These are phyloP conservation scores for Penicillium sp. DNA, from an alignment of 2,329 filamentous ascomycete genomes.

Conservation along the genomic window DNA sequence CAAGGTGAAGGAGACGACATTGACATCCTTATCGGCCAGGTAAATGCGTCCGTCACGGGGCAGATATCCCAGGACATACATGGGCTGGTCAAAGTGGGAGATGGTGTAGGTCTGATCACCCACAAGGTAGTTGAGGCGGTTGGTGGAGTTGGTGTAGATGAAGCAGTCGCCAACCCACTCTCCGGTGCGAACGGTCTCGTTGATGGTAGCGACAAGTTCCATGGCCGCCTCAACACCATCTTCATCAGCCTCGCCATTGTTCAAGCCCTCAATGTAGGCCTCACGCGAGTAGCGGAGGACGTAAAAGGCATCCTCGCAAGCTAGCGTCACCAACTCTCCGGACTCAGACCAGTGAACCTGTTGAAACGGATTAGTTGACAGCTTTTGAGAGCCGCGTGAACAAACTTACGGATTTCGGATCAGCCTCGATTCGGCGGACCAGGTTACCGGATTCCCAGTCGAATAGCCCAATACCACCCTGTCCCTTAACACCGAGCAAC, in stretches of 20 bases:
- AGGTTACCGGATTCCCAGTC: constrained; percentile 91
- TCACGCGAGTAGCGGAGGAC: constrained; percentile 90
- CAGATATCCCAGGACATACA: constrained; percentile 95
- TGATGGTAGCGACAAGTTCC: constrained; percentile 93
- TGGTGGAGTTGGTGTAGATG: constrained; percentile 96
- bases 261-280: constrained; percentile 79
- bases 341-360: constrained; percentile 97
- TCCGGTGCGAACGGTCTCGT: constrained; percentile 87
- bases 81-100: constrained; percentile 91
- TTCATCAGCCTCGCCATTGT: constrained; percentile 78
- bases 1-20: constrained; percentile 83
- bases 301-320: constrained; percentile 94
- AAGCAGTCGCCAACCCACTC: constrained; percentile 99
- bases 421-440: constrained; percentile 86
- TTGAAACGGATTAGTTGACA: constrained; percentile 16
- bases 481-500: constrained; percentile 89
- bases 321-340: constrained; percentile 87
- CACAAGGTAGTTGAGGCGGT: constrained; percentile 95
- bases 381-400: neutral
- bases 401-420: constrained; percentile 59
- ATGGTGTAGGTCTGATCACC: constrained; percentile 98
- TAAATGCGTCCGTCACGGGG: constrained; percentile 95
- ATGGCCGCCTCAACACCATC: constrained; percentile 96
- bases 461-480: constrained; percentile 92
- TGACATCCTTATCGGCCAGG: constrained; percentile 92